phyloP scores from a whole-genome alignment of 805 yeast genomes.

The Hyphopichia homilentoma region DNA sequence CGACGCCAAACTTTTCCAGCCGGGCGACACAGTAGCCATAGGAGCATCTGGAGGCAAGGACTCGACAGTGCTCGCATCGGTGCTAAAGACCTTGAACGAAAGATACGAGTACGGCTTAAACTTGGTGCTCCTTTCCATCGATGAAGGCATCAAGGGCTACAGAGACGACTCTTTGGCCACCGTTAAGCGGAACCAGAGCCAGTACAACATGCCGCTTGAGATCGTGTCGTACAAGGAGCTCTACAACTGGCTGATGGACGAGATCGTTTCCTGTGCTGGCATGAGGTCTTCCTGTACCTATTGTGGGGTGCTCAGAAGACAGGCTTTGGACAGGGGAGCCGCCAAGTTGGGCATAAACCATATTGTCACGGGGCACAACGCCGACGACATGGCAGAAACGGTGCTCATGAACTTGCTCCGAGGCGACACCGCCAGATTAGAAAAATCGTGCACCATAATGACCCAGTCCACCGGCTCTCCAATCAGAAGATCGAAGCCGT shows the following conservation, averaged over 20 bases:
- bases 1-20: constrained; percentile 61
- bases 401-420: constrained; percentile 90
- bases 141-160: constrained; percentile 96
- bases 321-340: constrained; percentile 95
- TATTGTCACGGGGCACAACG: constrained; percentile 97
- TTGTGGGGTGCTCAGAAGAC: constrained; percentile 96
- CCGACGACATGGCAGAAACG: constrained; percentile 99
- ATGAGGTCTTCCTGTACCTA: constrained; percentile 93
- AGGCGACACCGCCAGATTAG: constrained; percentile 94
- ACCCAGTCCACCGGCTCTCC: constrained; percentile 85
- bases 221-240: constrained; percentile 83
- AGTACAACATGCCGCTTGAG: constrained; percentile 74
- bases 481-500: constrained; percentile 90
- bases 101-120: constrained; percentile 85
- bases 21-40: constrained; percentile 88
- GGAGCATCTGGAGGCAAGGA: constrained; percentile 99
- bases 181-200: constrained; percentile 86
- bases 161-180: constrained; percentile 97
- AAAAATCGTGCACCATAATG: constrained; percentile 79
- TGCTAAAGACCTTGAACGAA: constrained; percentile 83
- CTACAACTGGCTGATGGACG: constrained; percentile 99
- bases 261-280: constrained; percentile 92
- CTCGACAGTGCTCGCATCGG: constrained; percentile 89
- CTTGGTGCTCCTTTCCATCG: constrained; percentile 79
- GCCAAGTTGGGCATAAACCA: constrained; percentile 79